These are phyloP conservation scores for Sicyos edulis DNA, from an alignment of 306 rosid genomes.

Conservation along the genomic window DNA sequence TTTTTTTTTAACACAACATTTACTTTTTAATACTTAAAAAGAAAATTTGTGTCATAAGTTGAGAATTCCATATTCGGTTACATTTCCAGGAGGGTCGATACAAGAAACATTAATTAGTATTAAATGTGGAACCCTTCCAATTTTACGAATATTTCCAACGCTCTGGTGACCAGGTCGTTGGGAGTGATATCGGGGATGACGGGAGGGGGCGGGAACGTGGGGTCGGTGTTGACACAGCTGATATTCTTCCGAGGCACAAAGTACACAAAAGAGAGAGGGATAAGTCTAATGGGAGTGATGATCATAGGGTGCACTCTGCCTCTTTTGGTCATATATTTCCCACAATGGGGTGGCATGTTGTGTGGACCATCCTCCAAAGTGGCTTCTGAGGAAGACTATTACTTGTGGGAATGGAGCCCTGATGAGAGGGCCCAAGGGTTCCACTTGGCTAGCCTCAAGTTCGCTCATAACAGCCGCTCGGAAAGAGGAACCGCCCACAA, in stretches of 20 bases:
- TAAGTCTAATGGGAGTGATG: conserved; percentile 81
- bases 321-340: conserved; percentile 48
- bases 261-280: conserved; percentile 68
- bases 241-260: conserved; percentile 76
- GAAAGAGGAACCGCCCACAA: conserved; percentile 44
- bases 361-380: conserved; percentile 46
- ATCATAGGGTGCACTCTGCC: conserved; percentile 66
- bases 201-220: conserved; percentile 95
- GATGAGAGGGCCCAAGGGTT: conserved; percentile 54
- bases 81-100: too few species aligned
- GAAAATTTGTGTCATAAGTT: too few species aligned
- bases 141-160: too few species aligned
- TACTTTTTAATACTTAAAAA: too few species aligned
- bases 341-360: conserved; percentile 91
- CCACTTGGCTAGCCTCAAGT: conserved; percentile 56
- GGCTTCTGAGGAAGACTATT: conserved; percentile 66
- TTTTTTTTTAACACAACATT: too few species aligned
- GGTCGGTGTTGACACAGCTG: conserved; percentile 69
- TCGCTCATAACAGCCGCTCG: conserved; percentile 63
- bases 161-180: conserved; percentile 39
- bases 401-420: conserved; percentile 60
- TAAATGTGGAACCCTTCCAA: too few species aligned
- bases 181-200: conserved; percentile 86
- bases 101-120: too few species aligned
- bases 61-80: too few species aligned